A percentile compares a stretch with the other conserved stretches of the same genome.
Conservation (phyloP, 2,329 filamentous ascomycete genomes). For the Cladosporium sp. region DNA sequence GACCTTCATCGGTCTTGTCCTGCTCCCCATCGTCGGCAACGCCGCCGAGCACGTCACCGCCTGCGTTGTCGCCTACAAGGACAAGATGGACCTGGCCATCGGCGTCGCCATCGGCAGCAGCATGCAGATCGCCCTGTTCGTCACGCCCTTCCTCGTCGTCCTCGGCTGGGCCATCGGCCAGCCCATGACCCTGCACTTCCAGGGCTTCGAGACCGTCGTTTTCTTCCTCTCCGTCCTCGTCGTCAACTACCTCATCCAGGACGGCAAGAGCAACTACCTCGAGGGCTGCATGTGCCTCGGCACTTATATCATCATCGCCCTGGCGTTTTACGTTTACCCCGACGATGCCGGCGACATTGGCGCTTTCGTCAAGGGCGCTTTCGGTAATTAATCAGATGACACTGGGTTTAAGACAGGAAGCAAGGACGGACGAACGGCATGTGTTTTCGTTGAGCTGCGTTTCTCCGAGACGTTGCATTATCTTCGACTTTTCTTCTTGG, state of each 20-base stretch:
- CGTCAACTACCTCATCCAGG: constrained; percentile 81
- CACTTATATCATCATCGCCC: constrained; percentile 56
- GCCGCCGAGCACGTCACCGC: constrained; percentile 55
- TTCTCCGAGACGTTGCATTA: too few species aligned
- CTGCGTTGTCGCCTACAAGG: constrained; percentile 52
- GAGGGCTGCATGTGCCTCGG: constrained; percentile 64
- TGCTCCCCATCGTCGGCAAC: constrained; percentile 55
- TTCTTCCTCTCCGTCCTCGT: constrained; percentile 81
- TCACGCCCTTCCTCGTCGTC: constrained; percentile 55
- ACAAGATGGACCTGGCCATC: constrained; percentile 56
- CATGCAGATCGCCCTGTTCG: constrained; percentile 55
- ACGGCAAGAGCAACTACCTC: constrained; percentile 81
- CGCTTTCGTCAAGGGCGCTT: constrained; percentile 16
- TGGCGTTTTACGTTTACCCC: constrained; percentile 59
- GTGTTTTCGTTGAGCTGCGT: too few species aligned
- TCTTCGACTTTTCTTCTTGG: too few species aligned
- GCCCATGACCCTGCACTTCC: constrained; percentile 70
- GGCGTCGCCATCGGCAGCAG: constrained; percentile 52
- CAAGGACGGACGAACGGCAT: too few species aligned
- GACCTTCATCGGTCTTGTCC: constrained; percentile 54
- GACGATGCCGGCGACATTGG: constrained; percentile 41
- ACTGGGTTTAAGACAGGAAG: too few species aligned
- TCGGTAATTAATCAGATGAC: neutral
- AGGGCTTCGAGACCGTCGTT: constrained; percentile 82
- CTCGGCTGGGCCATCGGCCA: constrained; percentile 52